phyloP scores from a whole-genome alignment of 192 early-diverging fungal genomes.

The Coemansia sp. region DNA sequence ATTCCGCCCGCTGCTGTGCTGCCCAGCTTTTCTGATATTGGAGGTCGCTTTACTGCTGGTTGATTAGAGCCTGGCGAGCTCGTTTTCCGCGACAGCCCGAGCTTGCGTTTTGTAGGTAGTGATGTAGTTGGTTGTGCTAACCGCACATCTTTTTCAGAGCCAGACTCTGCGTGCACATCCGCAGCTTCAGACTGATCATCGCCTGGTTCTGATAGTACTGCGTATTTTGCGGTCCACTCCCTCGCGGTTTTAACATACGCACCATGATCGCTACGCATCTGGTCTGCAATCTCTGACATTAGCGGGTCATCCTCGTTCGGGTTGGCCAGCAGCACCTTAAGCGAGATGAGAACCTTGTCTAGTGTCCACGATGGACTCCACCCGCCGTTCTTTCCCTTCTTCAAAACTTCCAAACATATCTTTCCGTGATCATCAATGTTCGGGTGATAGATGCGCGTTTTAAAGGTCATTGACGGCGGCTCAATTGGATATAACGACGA shows the following conservation, averaged over 20 bases:
- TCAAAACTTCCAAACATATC: conserved; percentile 73
- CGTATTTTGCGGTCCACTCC: conserved; percentile 37
- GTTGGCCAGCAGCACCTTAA: conserved; percentile 56
- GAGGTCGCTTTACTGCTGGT: conserved; percentile 2
- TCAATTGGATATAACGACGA: conserved; percentile 64
- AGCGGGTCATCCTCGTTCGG: conserved; percentile 80
- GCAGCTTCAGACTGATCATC: conserved; percentile 7
- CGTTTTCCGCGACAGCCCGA: conserved; percentile 28
- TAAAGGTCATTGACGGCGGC: conserved; percentile 66
- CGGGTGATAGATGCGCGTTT: conserved; percentile 78
- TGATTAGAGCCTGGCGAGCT: conserved; percentile 11
- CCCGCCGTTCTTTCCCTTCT: conserved; percentile 55
- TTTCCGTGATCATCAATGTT: conserved; percentile 77
- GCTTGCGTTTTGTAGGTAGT: conserved; percentile 6
- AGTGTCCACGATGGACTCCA: conserved; percentile 73
- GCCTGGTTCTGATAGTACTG: conserved; percentile 17
- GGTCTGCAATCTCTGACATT: conserved; percentile 57
- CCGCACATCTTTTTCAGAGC: conserved; percentile 9
- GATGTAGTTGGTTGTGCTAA: not conserved
- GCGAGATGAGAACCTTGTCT: conserved; percentile 57
- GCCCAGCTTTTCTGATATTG: conserved; percentile 12
- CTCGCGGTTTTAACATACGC: conserved; percentile 22
- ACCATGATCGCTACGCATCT: conserved; percentile 19
- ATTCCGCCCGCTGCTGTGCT: conserved; percentile 13
- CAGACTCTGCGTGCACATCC: conserved; percentile 5